Evolutionary conservation across 805 yeast species (phyloP), one percentile per base, ranked within the genome.

Genomic region (Kluyveromyces wickerhamii): DNA sequence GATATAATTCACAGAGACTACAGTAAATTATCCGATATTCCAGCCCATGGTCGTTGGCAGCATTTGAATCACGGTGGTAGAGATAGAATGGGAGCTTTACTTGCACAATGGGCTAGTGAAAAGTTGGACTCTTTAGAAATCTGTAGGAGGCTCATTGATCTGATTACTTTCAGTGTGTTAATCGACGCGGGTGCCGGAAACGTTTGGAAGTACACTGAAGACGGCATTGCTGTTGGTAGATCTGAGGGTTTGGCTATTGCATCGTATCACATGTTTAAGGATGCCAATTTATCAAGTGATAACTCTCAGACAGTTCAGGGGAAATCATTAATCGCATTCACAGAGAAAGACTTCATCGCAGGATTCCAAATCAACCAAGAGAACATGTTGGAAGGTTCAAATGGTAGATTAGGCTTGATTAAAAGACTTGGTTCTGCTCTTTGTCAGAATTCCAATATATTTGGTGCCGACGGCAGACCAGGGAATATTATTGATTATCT

Each of bases 161-260:
- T 77, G 36, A 71, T 76, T 43, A 66, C 75, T 3, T 69, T 77
- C 21, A 72, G 79, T 38, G 84, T 77, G 4, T 52, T 77, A 29
- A 59, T 77, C 17, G 84, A 77, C 52, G 83, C 83, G 4, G 84
- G 84, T 15, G 82, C 83, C 0, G 84, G 83, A 13, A 69, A 72
- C 35, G 46, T 44, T 7, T 77, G 84, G 84, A 52, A 47, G 27
- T 77, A 62, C 45, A 45, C 40, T 2, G 79, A 74, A 39, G 38
- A 46, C 2, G 56, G 38, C 1, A 47, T 62, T 2, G 57, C 54
- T 5, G 49, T 52, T 25, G 53, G 50, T 18, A 62, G 84, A 49
- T 69, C 77, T 10, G 84, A 77, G 56, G 84, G 84, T 3, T 58
- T 75, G 33, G 84, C 83, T 4, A 69, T 77, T 29, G 81, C 78